Conservation (phyloP, 768 basidiomycete species). For the Lactifluus rugatus region DNA sequence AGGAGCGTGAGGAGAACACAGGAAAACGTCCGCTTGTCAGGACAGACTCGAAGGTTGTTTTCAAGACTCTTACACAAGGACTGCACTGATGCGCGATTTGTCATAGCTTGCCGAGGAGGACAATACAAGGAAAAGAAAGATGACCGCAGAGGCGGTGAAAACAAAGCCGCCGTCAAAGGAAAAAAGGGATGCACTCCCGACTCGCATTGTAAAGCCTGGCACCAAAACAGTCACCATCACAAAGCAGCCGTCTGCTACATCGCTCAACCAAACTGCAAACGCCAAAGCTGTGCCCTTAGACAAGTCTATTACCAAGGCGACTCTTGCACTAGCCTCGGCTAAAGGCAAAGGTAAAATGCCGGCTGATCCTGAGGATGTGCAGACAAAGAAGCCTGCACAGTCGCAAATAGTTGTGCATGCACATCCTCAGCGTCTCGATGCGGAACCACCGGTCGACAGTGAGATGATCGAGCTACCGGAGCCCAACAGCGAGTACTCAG, state of each 20-base stretch:
- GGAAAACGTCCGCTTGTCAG: constrained; percentile 56
- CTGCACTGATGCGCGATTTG: not conserved
- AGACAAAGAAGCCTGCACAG: constrained; percentile 55
- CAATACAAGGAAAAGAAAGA: constrained; percentile 59
- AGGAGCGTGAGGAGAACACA: constrained; percentile 69
- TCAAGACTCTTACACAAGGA: not conserved
- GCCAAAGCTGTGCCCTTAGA: constrained; percentile 22
- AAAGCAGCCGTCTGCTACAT: constrained; percentile 14
- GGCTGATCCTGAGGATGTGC: constrained; percentile 36
- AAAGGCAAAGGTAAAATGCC: constrained; percentile 45
- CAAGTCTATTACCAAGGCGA: constrained; percentile 30
- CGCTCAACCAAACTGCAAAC: constrained; percentile 7
- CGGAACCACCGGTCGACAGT: constrained; percentile 42
- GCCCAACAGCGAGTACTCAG: constrained; percentile 93
- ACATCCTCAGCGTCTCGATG: constrained; percentile 46
- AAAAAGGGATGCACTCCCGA: constrained; percentile 26
- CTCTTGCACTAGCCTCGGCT: constrained; percentile 28
- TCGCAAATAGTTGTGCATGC: constrained; percentile 64
- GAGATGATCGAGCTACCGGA: constrained; percentile 90
- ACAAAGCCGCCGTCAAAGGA: constrained; percentile 52
- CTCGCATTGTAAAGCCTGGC: constrained; percentile 27
- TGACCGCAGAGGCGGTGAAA: constrained; percentile 32
- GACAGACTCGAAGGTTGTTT: constrained; percentile 47
- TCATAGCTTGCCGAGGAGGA: constrained; percentile 50
- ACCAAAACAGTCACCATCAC: constrained; percentile 22